A percentile compares a stretch with the other conserved stretches of the same genome.
phyloP scores from a whole-genome alignment of 2,329 filamentous ascomycete genomes.

The Epichloe gansuensis region DNA sequence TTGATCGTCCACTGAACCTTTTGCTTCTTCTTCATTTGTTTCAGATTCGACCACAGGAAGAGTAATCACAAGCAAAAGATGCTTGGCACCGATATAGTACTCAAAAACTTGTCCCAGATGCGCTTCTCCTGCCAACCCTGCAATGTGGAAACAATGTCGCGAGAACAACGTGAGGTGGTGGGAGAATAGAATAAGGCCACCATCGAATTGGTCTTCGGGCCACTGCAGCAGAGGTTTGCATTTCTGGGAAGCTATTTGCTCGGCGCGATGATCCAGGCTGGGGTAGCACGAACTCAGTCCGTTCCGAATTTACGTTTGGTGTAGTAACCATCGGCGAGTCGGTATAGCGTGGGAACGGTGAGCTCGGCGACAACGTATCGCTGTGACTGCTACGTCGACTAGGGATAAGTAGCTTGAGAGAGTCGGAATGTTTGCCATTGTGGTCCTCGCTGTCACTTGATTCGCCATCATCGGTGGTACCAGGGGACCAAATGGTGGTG shows the following conservation, averaged over 20 bases:
- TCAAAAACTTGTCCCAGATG: slow-evolving; percentile 74
- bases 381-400: slow-evolving; percentile 30
- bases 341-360: slow-evolving; percentile 57
- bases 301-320: slow-evolving; percentile 27
- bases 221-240: slow-evolving; percentile 26
- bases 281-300: slow-evolving; percentile 45
- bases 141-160: slow-evolving; percentile 74
- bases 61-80: slow-evolving; percentile 86
- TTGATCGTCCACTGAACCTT: slow-evolving; percentile 20
- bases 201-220: slow-evolving; percentile 44
- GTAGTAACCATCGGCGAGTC: slow-evolving; percentile 42
- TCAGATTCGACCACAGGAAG: slow-evolving; percentile 77
- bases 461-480: background rate
- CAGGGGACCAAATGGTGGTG: slow-evolving; percentile 23
- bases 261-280: slow-evolving; percentile 23
- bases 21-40: slow-evolving; percentile 34
- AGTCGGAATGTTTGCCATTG: slow-evolving; percentile 9
- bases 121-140: slow-evolving; percentile 70
- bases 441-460: background rate
- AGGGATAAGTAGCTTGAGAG: slow-evolving; percentile 35
- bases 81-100: slow-evolving; percentile 73
- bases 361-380: slow-evolving; percentile 35
- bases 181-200: slow-evolving; percentile 71
- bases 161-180: slow-evolving; percentile 57
- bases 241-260: slow-evolving; percentile 35